Conservation (phyloP, 2,329 filamentous ascomycete genomes). For the Fusarium burgessii region DNA sequence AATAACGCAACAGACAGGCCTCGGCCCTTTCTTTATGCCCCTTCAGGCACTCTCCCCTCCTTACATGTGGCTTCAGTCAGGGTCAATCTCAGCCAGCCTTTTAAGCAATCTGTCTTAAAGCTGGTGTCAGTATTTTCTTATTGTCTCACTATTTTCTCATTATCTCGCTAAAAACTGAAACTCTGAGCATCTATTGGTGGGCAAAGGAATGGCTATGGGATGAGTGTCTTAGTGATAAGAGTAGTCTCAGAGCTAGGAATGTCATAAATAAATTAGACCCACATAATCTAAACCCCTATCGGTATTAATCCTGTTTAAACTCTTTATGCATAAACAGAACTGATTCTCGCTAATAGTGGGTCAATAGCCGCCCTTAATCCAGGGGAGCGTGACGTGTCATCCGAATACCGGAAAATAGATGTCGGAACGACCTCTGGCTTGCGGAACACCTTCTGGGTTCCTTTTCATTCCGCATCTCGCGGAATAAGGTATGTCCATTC, state of each 20-base stretch:
- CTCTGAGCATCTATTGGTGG: too few relatives aligned
- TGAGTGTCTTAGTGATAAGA: too few relatives aligned
- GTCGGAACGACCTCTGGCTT: neutral
- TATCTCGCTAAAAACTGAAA: too few relatives aligned
- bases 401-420: neutral
- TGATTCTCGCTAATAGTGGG: neutral
- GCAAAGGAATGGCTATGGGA: too few relatives aligned
- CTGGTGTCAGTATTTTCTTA: too few relatives aligned
- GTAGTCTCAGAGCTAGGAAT: neutral
- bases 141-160: too few relatives aligned
- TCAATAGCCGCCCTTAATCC: neutral
- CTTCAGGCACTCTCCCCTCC: neutral
- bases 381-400: neutral
- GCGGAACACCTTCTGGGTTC: neutral
- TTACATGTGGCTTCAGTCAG: neutral
- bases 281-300: neutral
- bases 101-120: too few relatives aligned
- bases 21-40: neutral
- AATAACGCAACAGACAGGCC: neutral
- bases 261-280: neutral
- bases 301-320: too few relatives aligned
- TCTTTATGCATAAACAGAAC: neutral
- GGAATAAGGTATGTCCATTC: accelerated
- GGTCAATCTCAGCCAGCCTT: neutral
- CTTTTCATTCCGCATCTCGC: too few relatives aligned